Percentiles rank a stretch among this genome's conserved stretches.
phyloP scores from a whole-genome alignment of 192 early-diverging fungal species.

The Allomyces arbusculus region DNA sequence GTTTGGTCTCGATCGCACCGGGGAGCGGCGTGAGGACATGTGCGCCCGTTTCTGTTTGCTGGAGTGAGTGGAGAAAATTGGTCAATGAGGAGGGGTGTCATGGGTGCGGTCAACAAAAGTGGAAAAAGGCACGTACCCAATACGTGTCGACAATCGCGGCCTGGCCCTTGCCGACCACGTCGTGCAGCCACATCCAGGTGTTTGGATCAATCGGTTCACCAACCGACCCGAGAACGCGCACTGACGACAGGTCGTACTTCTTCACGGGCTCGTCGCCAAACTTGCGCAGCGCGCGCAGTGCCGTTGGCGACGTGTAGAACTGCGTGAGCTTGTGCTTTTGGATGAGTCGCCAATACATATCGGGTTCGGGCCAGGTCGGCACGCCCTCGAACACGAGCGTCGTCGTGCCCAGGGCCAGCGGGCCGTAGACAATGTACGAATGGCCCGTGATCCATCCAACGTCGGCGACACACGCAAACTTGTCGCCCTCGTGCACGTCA shows the following conservation, averaged over 20 bases:
- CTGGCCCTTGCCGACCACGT: slow-evolving; percentile 60
- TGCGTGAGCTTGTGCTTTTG: slow-evolving; percentile 84
- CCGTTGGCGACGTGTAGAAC: slow-evolving; percentile 95
- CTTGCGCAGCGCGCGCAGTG: slow-evolving; percentile 78
- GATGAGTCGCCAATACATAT: slow-evolving; percentile 52
- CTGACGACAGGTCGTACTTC: slow-evolving; percentile 52
- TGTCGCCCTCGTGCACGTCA: slow-evolving; percentile 73
- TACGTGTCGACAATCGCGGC: slow-evolving; percentile 93
- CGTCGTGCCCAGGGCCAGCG: slow-evolving; percentile 64
- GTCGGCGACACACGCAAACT: slow-evolving; percentile 86
- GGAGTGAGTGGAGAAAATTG: background rate
- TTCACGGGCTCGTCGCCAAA: slow-evolving; percentile 59
- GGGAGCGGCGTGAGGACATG: slow-evolving; percentile 79
- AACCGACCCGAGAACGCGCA: slow-evolving; percentile 81
- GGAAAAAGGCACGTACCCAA: slow-evolving; percentile 17
- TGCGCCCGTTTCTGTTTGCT: slow-evolving; percentile 76
- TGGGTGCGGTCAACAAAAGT: background rate
- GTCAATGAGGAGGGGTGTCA: background rate
- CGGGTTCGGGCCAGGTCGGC: slow-evolving; percentile 66
- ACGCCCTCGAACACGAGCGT: slow-evolving; percentile 86
- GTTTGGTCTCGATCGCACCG: slow-evolving; percentile 68
- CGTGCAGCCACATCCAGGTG: slow-evolving; percentile 93
- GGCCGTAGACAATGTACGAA: slow-evolving; percentile 85
- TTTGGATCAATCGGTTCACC: slow-evolving; percentile 97
- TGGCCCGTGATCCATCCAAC: slow-evolving; percentile 79